Base-by-base conservation (phyloP, 169 alveolate genomes). In the Blepharisma undulans region DNA sequence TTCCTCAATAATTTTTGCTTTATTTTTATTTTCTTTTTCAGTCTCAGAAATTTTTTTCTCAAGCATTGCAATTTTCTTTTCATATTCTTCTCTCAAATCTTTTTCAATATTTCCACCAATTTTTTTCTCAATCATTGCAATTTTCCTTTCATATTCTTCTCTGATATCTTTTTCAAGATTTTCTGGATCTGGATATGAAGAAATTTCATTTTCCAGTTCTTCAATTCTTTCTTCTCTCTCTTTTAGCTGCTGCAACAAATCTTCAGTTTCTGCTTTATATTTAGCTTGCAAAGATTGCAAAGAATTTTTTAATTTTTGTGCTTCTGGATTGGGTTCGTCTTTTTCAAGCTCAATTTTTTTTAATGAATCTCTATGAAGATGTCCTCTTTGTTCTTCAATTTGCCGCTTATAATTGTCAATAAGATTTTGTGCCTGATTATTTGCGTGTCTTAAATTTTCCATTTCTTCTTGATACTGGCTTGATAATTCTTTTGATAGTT, bases 381-480 rank as follows among this genome's bases (percentile, higher is more conserved):
- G 33, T n/a, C 30, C 60, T 78, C 60, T 25, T 27, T 27, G 66
- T 4, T 78, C 77, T 34, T 82, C 89, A 21, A 82, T 21, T 82
- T 82, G 89, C 36, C 29, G 2, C 60, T 82, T 82, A 22, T 25
- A 59, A 19, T 82, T 34, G 10, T 82, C 89, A 30, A n/a, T 33
- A 79, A 79, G 87, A 25, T 79, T 25, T 33, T 79, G 87, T 4
- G 34, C 30, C 34, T 79, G 36, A 30, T 27, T 33, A 7, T 32
- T 79, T 27, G 87, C 87, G 19, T 29, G 61, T 12, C 61, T 25
- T 21, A 29, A 33, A n/a, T 79, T 79, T 79, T 79, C 72, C 30
- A 79, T 33, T 82, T 82, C 77, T 82, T 82, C 78, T 82, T 82
- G 32, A 72, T 34, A 32, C 33, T 82, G 77, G 29, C 16, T 82